Evolutionary conservation across 2,329 filamentous ascomycete genomes (phyloP).

Genomic region (Sclerotinia glacialis): DNA sequence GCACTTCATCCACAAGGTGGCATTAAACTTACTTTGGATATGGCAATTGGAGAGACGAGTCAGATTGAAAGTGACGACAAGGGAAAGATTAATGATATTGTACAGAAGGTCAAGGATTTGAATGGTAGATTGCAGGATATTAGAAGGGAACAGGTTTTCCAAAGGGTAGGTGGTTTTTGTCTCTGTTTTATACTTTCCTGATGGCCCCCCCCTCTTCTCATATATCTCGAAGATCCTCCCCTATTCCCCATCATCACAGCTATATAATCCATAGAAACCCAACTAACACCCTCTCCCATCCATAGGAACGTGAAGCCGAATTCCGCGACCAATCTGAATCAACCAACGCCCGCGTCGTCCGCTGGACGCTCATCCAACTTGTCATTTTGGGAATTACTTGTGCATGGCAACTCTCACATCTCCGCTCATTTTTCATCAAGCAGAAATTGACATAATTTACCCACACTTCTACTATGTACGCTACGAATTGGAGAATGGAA

Average conservation of each 20-base stretch:
- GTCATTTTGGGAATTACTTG: conserved; percentile 81
- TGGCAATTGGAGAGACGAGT: conserved; percentile 92
- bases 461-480: background rate
- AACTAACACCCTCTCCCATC: conserved; percentile 21
- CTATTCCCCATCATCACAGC: background rate
- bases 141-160: conserved; percentile 91
- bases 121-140: conserved; percentile 87
- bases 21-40: conserved; percentile 80
- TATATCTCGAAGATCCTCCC: background rate
- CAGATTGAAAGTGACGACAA: conserved; percentile 93
- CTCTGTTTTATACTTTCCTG: background rate
- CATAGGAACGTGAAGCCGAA: conserved; percentile 89
- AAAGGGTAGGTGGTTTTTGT: conserved; percentile 60
- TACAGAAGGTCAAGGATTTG: conserved; percentile 82
- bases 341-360: conserved; percentile 86
- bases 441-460: conserved; percentile 84
- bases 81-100: conserved; percentile 85
- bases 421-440: conserved; percentile 98
- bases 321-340: conserved; percentile 96
- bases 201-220: background rate
- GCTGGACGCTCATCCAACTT: conserved; percentile 91
- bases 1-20: conserved; percentile 64
- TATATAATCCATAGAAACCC: too few species aligned
- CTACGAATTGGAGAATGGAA: conserved; percentile 12
- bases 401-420: conserved; percentile 94